These are phyloP conservation scores for Mycena sanguinolenta DNA, from an alignment of 768 basidiomycete species.

Conservation along the genomic window DNA sequence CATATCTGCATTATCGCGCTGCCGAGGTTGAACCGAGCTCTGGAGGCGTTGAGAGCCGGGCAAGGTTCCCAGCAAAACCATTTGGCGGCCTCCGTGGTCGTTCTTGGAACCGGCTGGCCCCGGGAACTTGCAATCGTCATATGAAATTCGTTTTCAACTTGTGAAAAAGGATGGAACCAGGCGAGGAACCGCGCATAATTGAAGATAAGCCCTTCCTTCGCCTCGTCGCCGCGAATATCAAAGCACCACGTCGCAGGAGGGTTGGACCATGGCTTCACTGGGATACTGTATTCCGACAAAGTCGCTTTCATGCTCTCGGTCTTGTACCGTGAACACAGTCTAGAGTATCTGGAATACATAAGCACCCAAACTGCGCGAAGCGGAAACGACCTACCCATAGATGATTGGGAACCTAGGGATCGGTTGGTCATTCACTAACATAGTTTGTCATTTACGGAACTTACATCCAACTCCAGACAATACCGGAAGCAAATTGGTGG, in stretches of 20 bases:
- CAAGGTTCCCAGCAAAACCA: background rate
- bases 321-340: constrained; percentile 28
- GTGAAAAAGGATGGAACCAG: constrained; percentile 28
- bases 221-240: constrained; percentile 33
- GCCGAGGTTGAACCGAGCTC: constrained; percentile 4
- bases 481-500: constrained; percentile 35
- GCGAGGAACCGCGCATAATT: constrained; percentile 35
- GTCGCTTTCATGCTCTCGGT: constrained; percentile 28
- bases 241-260: constrained; percentile 27
- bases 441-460: background rate
- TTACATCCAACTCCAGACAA: constrained; percentile 37
- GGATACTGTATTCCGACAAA: constrained; percentile 13
- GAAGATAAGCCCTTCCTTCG: constrained; percentile 33
- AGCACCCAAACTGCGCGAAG: background rate
- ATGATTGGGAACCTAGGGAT: constrained; percentile 30
- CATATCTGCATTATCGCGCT: constrained; percentile 32
- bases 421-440: constrained; percentile 2
- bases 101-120: constrained; percentile 11
- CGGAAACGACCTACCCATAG: constrained; percentile 9
- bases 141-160: constrained; percentile 23
- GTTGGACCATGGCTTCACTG: too few relatives aligned
- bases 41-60: constrained; percentile 11
- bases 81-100: constrained; percentile 2
- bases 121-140: constrained; percentile 15
- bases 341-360: constrained; percentile 14